These are phyloP conservation scores for Pyrenochaeta sp. DNA, from an alignment of 2,329 filamentous ascomycete genomes.

Conservation along the genomic window DNA sequence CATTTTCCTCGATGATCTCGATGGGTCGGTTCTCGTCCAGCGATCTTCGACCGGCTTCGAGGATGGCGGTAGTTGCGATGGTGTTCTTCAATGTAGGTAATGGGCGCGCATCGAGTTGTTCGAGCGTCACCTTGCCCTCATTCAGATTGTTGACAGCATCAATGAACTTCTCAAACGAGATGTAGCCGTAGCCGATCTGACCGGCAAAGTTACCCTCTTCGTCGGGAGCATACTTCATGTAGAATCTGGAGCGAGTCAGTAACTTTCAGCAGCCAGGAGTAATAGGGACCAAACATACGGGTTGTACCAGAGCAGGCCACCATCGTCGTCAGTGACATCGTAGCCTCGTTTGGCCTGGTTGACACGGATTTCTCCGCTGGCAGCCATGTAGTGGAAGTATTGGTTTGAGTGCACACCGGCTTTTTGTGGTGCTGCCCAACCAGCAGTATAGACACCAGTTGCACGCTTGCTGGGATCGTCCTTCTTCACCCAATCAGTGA, in stretches of 20 bases:
- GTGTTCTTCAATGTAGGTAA: constrained; percentile 89
- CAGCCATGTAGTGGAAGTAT: constrained; percentile 94
- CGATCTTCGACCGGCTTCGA: constrained; percentile 85
- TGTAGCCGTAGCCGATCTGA: constrained; percentile 90
- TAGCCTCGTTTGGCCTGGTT: constrained; percentile 96
- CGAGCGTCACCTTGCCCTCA: constrained; percentile 73
- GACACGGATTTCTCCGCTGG: constrained; percentile 83
- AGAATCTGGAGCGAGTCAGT: constrained; percentile 65
- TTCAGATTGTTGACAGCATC: constrained; percentile 84
- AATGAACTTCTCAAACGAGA: constrained; percentile 95
- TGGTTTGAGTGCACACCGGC: constrained; percentile 97
- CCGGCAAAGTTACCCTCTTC: constrained; percentile 95
- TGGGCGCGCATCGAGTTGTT: constrained; percentile 80
- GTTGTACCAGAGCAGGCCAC: constrained; percentile 83
- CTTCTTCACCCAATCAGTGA: constrained; percentile 87
- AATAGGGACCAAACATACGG: constrained; percentile 62
- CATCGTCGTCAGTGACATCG: constrained; percentile 86
- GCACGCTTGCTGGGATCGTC: constrained; percentile 74
- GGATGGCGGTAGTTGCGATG: constrained; percentile 87
- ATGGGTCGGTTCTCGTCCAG: constrained; percentile 84
- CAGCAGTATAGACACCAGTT: constrained; percentile 90
- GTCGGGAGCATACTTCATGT: constrained; percentile 93
- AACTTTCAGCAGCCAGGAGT: background rate
- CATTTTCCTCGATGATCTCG: constrained; percentile 73
- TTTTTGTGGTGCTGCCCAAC: constrained; percentile 91